These are phyloP conservation scores for Hippophae tibetana DNA, from an alignment of 306 rosid species.

Conservation along the genomic window DNA sequence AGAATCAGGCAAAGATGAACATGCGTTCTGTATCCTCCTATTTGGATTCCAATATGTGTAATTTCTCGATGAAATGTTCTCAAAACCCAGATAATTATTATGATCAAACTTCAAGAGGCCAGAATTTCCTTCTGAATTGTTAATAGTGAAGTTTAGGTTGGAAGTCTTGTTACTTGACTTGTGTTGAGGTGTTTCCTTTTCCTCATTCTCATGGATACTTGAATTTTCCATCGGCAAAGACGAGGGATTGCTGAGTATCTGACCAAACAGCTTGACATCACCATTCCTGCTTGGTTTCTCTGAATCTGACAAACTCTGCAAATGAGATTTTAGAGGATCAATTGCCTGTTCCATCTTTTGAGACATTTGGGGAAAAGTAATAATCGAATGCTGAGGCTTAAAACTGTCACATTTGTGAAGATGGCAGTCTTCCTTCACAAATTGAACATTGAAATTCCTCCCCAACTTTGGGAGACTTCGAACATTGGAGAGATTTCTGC, in stretches of 20 bases:
- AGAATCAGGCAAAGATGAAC: conserved; percentile 65
- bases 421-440: conserved; percentile 8
- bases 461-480: conserved; percentile 18
- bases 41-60: conserved; percentile 69
- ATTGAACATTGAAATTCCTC: conserved; percentile 10
- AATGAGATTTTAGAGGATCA: conserved; percentile 25
- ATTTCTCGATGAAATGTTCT: conserved; percentile 51
- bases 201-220: conserved; percentile 37
- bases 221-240: conserved; percentile 35
- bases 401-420: conserved; percentile 24
- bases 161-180: conserved; percentile 41
- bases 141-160: conserved; percentile 33
- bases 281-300: conserved; percentile 64
- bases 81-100: conserved; percentile 37
- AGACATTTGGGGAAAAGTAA: conserved; percentile 42
- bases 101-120: conserved; percentile 46
- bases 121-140: conserved; percentile 41
- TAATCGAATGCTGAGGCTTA: conserved; percentile 20
- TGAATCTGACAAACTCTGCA: conserved; percentile 38
- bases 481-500: conserved; percentile 28
- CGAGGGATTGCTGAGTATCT: conserved; percentile 63
- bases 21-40: conserved; percentile 41
- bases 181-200: conserved; percentile 28
- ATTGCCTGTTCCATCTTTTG: conserved; percentile 27
- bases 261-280: conserved; percentile 86